These are phyloP conservation scores for Sporothrix protearum DNA, from an alignment of 2,329 filamentous ascomycete species.

Conservation along the genomic window DNA sequence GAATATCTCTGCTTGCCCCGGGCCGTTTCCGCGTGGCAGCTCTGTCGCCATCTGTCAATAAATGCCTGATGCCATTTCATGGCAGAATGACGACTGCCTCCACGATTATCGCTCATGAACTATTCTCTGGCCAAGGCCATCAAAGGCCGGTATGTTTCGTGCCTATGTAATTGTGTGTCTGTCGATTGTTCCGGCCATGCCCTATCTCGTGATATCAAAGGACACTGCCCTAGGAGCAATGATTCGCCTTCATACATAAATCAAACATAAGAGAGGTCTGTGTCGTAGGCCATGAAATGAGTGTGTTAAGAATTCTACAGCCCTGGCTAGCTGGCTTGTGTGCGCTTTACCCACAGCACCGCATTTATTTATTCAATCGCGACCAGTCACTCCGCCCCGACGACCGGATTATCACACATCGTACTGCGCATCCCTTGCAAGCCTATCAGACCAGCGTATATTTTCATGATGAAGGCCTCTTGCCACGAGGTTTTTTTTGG, in stretches of 20 bases:
- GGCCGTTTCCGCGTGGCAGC: neutral
- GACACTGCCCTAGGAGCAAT: neutral
- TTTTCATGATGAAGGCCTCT: too few relatives aligned
- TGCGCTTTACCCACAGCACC: neutral
- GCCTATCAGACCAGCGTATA: too few relatives aligned
- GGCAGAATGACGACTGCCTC: neutral
- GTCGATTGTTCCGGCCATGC: neutral
- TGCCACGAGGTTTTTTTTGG: too few relatives aligned
- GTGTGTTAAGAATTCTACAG: neutral
- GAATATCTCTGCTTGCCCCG: neutral
- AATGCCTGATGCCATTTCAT: neutral
- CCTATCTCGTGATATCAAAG: neutral
- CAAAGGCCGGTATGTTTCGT: neutral
- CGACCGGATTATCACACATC: too few relatives aligned
- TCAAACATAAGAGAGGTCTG: neutral
- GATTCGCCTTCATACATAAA: neutral
- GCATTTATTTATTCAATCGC: too few relatives aligned
- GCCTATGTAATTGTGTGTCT: neutral
- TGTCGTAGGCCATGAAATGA: neutral
- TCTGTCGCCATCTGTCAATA: neutral
- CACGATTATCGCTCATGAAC: neutral
- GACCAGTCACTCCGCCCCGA: too few relatives aligned
- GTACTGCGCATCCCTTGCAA: too few relatives aligned
- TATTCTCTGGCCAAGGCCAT: neutral
- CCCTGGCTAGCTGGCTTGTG: neutral